Evolutionary conservation across 2,329 filamentous ascomycete genomes (phyloP).

Genomic region (Mycosphaerella arachidis): DNA sequence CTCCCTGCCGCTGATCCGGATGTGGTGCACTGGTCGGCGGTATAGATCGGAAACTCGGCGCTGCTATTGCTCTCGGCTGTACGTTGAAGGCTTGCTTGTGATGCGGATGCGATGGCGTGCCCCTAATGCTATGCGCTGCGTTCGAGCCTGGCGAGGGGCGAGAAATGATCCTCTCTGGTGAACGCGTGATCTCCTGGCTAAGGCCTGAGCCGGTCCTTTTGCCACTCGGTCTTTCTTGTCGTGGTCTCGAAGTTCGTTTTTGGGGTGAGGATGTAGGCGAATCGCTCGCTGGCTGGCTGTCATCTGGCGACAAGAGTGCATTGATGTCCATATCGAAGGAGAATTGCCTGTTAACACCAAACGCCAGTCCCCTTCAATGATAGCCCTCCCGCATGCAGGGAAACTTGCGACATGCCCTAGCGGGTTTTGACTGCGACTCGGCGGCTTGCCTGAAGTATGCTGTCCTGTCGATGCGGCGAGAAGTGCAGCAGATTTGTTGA

Average conservation of each 20-base stretch:
- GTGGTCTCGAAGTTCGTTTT: conserved; percentile 3
- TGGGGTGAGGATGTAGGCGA: conserved; percentile 6
- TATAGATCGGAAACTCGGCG: conserved; percentile 20
- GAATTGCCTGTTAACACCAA: background rate
- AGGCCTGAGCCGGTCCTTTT: conserved; percentile 39
- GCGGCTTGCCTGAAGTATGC: conserved; percentile 1
- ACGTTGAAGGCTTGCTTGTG: conserved; percentile 10
- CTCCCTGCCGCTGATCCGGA: conserved; percentile 2
- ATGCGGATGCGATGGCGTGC: conserved; percentile 10
- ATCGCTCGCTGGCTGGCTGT: conserved; percentile 31
- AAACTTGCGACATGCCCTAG: conserved; percentile 14
- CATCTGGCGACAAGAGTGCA: conserved; percentile 46
- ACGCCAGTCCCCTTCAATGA: conserved; percentile 1
- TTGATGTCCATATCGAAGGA: conserved; percentile 44
- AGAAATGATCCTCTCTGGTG: conserved; percentile 32
- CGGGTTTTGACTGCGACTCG: background rate
- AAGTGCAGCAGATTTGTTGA: background rate
- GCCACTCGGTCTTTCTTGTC: conserved; percentile 21
- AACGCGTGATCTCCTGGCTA: conserved; percentile 38
- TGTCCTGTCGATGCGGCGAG: background rate
- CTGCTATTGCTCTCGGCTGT: conserved; percentile 10
- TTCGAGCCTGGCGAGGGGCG: background rate
- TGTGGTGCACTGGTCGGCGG: conserved; percentile 26
- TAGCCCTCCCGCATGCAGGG: conserved; percentile 14
- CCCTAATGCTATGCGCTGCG: background rate